These are phyloP conservation scores for Suillus plorans DNA, from an alignment of 768 basidiomycete species.

Conservation along the genomic window DNA sequence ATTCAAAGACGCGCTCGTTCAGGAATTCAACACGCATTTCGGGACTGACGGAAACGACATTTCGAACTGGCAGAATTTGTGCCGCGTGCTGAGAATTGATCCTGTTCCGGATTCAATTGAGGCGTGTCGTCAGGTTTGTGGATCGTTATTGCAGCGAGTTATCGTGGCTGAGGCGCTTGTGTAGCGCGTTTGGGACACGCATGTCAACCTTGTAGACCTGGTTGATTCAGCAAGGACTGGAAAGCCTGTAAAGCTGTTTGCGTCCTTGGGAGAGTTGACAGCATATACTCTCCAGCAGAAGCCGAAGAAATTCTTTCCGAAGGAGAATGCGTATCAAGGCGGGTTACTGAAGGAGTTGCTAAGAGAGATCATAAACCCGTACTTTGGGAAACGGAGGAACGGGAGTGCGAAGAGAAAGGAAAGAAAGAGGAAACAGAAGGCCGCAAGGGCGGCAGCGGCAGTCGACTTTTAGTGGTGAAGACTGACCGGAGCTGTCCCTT, in stretches of 20 bases:
- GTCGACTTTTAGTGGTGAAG: not conserved
- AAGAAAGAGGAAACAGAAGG: constrained; percentile 16
- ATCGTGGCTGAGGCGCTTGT: not conserved
- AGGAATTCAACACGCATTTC: constrained; percentile 11
- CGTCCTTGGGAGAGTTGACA: constrained; percentile 18
- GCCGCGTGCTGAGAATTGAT: not conserved
- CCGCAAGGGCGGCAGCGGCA: not conserved
- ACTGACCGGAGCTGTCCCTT: not conserved
- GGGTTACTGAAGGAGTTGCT: constrained; percentile 31
- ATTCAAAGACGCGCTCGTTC: constrained; percentile 8
- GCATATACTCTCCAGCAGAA: constrained; percentile 17
- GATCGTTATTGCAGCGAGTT: not conserved
- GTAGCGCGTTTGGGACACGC: constrained; percentile 16
- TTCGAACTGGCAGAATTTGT: constrained; percentile 9
- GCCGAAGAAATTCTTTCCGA: constrained; percentile 26
- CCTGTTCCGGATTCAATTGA: constrained; percentile 2
- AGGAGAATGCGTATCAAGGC: constrained; percentile 24
- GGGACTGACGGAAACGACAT: constrained; percentile 13
- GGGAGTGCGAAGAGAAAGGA: constrained; percentile 19
- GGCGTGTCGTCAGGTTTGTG: constrained; percentile 1
- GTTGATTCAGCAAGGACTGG: constrained; percentile 20
- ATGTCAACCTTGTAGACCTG: constrained; percentile 34
- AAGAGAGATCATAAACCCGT: constrained; percentile 15
- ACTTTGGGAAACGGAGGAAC: constrained; percentile 17
- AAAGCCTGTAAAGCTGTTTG: constrained; percentile 20